Conservation (phyloP, 2,329 filamentous ascomycete species). For the Pseudogymnoascus sp. region DNA sequence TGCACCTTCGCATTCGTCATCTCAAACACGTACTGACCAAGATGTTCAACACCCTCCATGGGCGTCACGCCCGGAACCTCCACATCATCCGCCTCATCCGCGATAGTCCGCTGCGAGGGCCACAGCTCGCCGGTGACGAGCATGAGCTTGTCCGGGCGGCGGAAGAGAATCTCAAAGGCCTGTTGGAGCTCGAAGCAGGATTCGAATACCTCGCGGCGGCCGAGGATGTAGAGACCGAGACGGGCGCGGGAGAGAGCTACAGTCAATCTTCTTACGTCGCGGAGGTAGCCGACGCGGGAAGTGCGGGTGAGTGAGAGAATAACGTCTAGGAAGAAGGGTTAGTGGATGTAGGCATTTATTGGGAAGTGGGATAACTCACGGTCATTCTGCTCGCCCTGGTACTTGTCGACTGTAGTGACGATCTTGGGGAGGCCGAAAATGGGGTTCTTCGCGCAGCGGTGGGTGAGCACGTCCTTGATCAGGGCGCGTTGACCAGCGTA, state of each 20-base stretch:
- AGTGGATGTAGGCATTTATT: slow-evolving; percentile 18
- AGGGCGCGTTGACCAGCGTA: slow-evolving; percentile 89
- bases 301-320: slow-evolving; percentile 91
- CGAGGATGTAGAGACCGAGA: slow-evolving; percentile 84
- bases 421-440: slow-evolving; percentile 84
- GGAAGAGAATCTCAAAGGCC: slow-evolving; percentile 71
- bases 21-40: slow-evolving; percentile 92
- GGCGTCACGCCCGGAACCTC: slow-evolving; percentile 50
- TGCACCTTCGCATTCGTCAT: slow-evolving; percentile 59
- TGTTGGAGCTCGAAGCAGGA: slow-evolving; percentile 78
- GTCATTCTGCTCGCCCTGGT: slow-evolving; percentile 98
- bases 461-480: slow-evolving; percentile 74
- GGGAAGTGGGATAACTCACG: slow-evolving; percentile 51
- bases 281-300: slow-evolving; percentile 79
- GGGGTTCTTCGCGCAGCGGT: slow-evolving; percentile 72
- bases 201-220: slow-evolving; percentile 81
- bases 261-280: slow-evolving; percentile 86
- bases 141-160: slow-evolving; percentile 70
- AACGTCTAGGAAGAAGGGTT: slow-evolving; percentile 51
- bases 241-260: slow-evolving; percentile 89
- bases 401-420: slow-evolving; percentile 95
- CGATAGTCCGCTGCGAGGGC: slow-evolving; percentile 50
- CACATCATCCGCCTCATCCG: slow-evolving; percentile 36
- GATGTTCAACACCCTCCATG: slow-evolving; percentile 88
- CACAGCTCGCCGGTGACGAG: slow-evolving; percentile 82